These are phyloP conservation scores for Lachnellula cervina DNA, from an alignment of 2,329 filamentous ascomycete genomes.

Conservation along the genomic window DNA sequence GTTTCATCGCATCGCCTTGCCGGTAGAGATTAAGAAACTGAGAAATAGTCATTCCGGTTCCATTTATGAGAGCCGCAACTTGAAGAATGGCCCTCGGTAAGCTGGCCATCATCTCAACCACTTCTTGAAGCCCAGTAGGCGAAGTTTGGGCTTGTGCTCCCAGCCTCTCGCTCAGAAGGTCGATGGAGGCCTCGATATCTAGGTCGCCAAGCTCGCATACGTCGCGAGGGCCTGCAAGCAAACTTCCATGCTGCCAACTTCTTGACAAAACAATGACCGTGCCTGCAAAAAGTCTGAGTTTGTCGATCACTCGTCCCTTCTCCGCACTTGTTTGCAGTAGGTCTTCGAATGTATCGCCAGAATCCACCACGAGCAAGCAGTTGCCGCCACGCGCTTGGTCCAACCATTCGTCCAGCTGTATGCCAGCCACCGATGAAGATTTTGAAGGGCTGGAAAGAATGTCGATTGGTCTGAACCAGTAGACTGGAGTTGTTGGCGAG, in stretches of 20 bases:
- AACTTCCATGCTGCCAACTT: conserved; percentile 16
- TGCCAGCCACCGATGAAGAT: background rate
- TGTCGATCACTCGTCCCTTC: conserved; percentile 12
- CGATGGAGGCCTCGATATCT: conserved; percentile 17
- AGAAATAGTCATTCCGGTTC: conserved; percentile 21
- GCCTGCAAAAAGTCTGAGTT: conserved; percentile 17
- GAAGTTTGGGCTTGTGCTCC: conserved; percentile 7
- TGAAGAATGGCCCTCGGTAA: conserved; percentile 23
- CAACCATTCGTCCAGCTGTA: conserved; percentile 17
- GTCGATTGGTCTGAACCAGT: conserved; percentile 20
- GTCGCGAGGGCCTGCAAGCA: conserved; percentile 17
- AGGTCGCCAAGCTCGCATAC: conserved; percentile 19
- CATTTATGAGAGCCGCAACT: conserved; percentile 19
- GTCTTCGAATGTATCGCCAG: conserved; percentile 14
- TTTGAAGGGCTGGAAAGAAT: conserved; percentile 4
- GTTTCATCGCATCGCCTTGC: conserved; percentile 18
- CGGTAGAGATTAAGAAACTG: conserved; percentile 23
- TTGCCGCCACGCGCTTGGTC: conserved; percentile 4
- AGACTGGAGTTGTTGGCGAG: conserved; percentile 21
- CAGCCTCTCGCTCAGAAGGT: conserved; percentile 15
- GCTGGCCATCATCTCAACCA: conserved; percentile 14
- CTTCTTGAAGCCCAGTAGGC: conserved; percentile 17
- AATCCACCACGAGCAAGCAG: conserved; percentile 20
- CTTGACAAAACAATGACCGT: conserved; percentile 20
- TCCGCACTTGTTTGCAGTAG: conserved; percentile 4